Evolutionary conservation across 331 rosid species (phyloP), one percentile per base, ranked within the genome.

Genomic region (Pyrus hybrid): DNA sequence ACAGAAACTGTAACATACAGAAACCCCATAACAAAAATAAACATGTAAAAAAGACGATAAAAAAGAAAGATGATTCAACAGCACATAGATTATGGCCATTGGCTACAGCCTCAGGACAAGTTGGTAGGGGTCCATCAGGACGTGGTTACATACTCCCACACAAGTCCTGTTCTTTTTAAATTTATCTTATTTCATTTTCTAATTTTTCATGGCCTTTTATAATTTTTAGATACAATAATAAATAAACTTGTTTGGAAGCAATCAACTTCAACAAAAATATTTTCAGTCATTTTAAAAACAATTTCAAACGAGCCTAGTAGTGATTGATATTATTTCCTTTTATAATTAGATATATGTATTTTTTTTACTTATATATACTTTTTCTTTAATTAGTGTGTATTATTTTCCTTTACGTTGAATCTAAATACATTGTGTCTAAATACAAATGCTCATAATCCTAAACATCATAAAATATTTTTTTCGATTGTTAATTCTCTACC

Each of bases 141-240:
- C 69, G 87, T 80, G 80, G 75, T 51, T 78, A 51, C 90, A 76
- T 69, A 22, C 81, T 82, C 79, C 79, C 90, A 86, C 80, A 70
- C n/a, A n/a, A 86, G 5, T 84, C 70, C 73, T 67, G 72, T 53
- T 79, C 30, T 74, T 73, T 37, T 56, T 22, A n/a, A 54, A n/a
- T 22, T 2, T 58, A 10, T 58, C 5, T 22, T 51, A 63, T 64
- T 58, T 43, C 63, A 67, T 70, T 76, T 67, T 22, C 10, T n/a
- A 23, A 62, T 64, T 58, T 43, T 75, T 71, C 78, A 68, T 11
- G 6, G 2, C 65, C 18, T 45, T 22, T 58, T 58, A 5, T n/a
- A n/a, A 6, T 13, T 57, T 57, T 21, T 4, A 57, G 12, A 57
- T 57, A 10, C 22, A 57, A 21, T 23, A 49, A 4, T 57, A 4